These are phyloP conservation scores for Vigna mungo DNA, from an alignment of 306 rosid genomes.

Conservation along the genomic window DNA sequence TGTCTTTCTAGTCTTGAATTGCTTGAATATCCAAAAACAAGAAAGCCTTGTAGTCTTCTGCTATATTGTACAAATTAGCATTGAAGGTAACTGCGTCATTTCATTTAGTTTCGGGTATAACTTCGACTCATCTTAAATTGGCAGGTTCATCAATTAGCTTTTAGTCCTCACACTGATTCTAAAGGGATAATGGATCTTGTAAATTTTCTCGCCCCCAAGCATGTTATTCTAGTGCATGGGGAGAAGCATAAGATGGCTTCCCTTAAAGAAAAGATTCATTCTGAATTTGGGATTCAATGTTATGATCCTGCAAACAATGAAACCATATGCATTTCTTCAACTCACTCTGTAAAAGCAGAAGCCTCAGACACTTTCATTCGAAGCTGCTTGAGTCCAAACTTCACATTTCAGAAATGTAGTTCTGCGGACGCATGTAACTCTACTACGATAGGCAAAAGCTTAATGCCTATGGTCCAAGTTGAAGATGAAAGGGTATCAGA, in stretches of 20 bases:
- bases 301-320: slow-evolving; percentile 82
- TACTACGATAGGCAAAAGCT: slow-evolving; percentile 32
- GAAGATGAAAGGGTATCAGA: slow-evolving; percentile 74
- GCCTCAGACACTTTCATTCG: slow-evolving; percentile 60
- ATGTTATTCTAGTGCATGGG: slow-evolving; percentile 89
- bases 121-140: slow-evolving; percentile 27
- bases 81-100: not conserved
- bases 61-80: not conserved
- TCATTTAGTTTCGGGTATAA: slow-evolving; percentile 28
- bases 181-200: slow-evolving; percentile 98
- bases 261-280: slow-evolving; percentile 77
- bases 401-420: slow-evolving; percentile 64
- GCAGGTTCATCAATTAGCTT: slow-evolving; percentile 93
- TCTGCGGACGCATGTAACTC: slow-evolving; percentile 42
- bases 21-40: not conserved
- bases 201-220: slow-evolving; percentile 89
- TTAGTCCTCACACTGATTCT: slow-evolving; percentile 94
- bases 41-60: too few species aligned
- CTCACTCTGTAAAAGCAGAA: slow-evolving; percentile 59
- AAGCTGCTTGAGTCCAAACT: slow-evolving; percentile 71
- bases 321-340: slow-evolving; percentile 64
- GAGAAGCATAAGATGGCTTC: slow-evolving; percentile 86
- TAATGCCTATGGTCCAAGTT: slow-evolving; percentile 55
- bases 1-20: slow-evolving; percentile 20
- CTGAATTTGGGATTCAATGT: slow-evolving; percentile 85